Evolutionary conservation across 2,329 filamentous ascomycete species (phyloP).

Genomic region (Penicillium sp.): DNA sequence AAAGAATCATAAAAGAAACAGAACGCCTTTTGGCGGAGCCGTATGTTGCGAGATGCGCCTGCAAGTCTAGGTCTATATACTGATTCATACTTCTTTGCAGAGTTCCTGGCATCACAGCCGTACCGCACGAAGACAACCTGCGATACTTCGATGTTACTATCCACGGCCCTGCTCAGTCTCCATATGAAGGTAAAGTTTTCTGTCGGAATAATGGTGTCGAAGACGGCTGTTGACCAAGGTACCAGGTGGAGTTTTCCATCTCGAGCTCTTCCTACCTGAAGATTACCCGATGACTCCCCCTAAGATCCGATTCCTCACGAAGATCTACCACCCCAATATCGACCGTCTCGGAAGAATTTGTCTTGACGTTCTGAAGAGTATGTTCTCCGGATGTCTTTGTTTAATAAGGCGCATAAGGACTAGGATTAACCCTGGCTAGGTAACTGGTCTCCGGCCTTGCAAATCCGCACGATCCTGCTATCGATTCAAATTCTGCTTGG

Average conservation of each 20-base stretch:
- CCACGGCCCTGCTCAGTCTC: constrained; percentile 87
- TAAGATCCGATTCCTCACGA: constrained; percentile 97
- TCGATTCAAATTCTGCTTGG: constrained; percentile 97
- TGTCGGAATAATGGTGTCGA: background rate
- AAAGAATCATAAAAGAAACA: constrained; percentile 98
- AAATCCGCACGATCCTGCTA: constrained; percentile 97
- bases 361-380: constrained; percentile 95
- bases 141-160: constrained; percentile 98
- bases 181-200: constrained; percentile 78
- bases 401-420: constrained; percentile 12
- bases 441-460: constrained; percentile 97
- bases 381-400: constrained; percentile 32
- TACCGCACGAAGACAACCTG: constrained; percentile 96
- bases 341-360: constrained; percentile 97
- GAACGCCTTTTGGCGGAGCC: constrained; percentile 96
- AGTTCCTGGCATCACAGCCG: constrained; percentile 92
- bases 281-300: constrained; percentile 99
- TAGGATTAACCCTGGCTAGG: constrained; percentile 58
- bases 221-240: constrained; percentile 8
- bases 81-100: constrained; percentile 52
- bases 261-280: constrained; percentile 96
- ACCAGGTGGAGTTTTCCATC: constrained; percentile 81
- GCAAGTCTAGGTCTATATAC: constrained; percentile 4
- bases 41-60: constrained; percentile 58
- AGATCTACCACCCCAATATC: constrained; percentile 99